Evolutionary conservation across 495 filamentous ascomycete species (phyloP), one percentile per base, ranked within the genome.

Genomic region (Trichoderma asperelloides): DNA sequence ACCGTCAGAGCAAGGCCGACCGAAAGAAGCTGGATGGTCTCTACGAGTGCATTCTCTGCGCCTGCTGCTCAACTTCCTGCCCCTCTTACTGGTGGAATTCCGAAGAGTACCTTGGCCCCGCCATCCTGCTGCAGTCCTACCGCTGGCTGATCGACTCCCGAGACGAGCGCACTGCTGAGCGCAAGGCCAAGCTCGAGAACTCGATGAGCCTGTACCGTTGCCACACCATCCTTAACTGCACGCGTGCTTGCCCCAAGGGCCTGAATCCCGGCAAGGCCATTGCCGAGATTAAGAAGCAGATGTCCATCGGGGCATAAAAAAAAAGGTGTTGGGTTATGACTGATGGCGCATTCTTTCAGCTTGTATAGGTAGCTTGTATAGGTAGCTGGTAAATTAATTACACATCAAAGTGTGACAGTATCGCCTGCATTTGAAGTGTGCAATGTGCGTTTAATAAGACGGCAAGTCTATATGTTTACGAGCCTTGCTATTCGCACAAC

Each of bases 41-140:
- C 62, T 98, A 98, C 82, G 95, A 98, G 81, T 98, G 95, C 83
- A 98, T 98, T 78, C 90, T 98, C 64, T 98, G 95, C 87, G 94
- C 94, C 70, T 98, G 95, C 88, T 98, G 95, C 88, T 93, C 89
- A 69, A 98, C 95, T 27, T 96, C 93, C 40, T 98, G 95, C 83
- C 95, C 95, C 2, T 95, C 91, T 9, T 98, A 98, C 85, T 98
- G 95, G 95, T 98, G 95, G 95, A 98, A 98, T 83, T 87, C 86
- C 72, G 92, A 96, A 79, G 93, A 98, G 77, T 98, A 98, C 84
- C 90, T 98, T 33, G 95, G 95, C 68, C 95, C 95, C 41, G 95
- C 95, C 67, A 90, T 98, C 68, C 89, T 98, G 57, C 83, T 98
- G 65, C 95, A 98, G 78, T 95, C 92, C 18, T 98, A 97, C 87